Evolutionary conservation across 2,329 filamentous ascomycete genomes (phyloP), one percentile per base, ranked within the genome.

Genomic region (Arthrinium phaeospermum): DNA sequence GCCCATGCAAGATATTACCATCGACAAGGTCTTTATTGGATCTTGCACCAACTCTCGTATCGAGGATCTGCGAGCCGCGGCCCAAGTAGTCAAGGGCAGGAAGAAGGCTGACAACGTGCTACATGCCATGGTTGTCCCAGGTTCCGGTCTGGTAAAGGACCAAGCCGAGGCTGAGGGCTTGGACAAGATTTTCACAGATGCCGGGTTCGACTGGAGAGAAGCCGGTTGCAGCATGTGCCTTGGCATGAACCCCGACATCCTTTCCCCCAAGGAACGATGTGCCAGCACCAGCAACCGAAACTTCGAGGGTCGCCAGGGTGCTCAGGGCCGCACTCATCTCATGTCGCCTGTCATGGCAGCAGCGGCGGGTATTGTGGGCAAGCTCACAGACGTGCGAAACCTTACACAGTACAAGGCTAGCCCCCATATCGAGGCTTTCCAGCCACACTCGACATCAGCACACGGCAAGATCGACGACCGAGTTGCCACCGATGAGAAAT

Each of bases 141-240:
- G 96, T 6, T 98, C 96, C 70, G 96, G 96, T 76, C 89, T 98
- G 10, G 93, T 99, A 78, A 98, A 98, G 88, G 90, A 92, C 73
- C 93, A 95, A 83, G 96, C 96, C 7, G 96, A 99, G 84, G 86
- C 90, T 2, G 96, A 98, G 83, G 96, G 96, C 70, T 91, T 99
- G 5, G 94, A 98, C 84, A 94, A 95, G 86, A 93, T 98, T 80
- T 98, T 99, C 83, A 80, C 86, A 12, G 94, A 97, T 74, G 95
- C 96, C 68, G 96, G 96, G 10, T 98, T 98, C 77, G 96, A 98
- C 82, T 98, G 96, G 96, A 91, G 96, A 81, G 96, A 99, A 86
- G 96, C 96, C 76, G 96, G 96, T 69, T 99, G 96, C 89, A 97
- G 94, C 75, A 99, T 99, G 96, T 98, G 96, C 82, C 89, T 99